These are phyloP conservation scores for Phascolomyces articulosus DNA, from an alignment of 371 early-diverging fungal genomes.

Conservation along the genomic window DNA sequence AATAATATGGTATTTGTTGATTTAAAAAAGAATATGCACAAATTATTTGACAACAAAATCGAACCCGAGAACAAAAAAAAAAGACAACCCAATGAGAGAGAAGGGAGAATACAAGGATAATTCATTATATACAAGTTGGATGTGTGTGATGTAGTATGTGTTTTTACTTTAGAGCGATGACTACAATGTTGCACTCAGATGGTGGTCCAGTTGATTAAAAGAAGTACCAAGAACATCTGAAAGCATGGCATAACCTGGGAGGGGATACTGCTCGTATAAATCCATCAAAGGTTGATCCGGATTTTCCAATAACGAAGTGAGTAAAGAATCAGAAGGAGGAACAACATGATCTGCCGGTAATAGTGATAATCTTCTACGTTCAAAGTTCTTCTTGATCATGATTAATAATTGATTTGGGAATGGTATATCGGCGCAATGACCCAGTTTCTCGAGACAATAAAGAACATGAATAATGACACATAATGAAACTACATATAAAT, in stretches of 20 bases:
- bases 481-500: not conserved
- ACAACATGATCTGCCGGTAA: not conserved
- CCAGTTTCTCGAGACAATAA: not conserved
- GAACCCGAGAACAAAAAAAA: too few relatives aligned
- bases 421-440: not conserved
- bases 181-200: not conserved
- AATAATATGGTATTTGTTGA: too few relatives aligned
- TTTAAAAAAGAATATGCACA: too few relatives aligned
- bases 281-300: not conserved
- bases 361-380: not conserved
- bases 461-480: not conserved
- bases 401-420: not conserved
- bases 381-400: not conserved
- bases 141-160: too few relatives aligned
- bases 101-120: too few relatives aligned
- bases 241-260: not conserved
- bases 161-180: too few relatives aligned
- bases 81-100: too few relatives aligned
- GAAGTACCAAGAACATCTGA: not conserved
- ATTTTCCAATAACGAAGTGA: not conserved
- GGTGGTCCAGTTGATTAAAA: not conserved
- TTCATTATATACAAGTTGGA: too few relatives aligned
- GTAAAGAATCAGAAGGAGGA: not conserved
- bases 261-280: not conserved
- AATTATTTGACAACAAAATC: too few relatives aligned